A percentile compares a stretch with the other conserved stretches of the same genome.
Evolutionary conservation across 202 grass and related monocot species (phyloP).

Genomic region (Bolboschoenoplectus hybrid): DNA sequence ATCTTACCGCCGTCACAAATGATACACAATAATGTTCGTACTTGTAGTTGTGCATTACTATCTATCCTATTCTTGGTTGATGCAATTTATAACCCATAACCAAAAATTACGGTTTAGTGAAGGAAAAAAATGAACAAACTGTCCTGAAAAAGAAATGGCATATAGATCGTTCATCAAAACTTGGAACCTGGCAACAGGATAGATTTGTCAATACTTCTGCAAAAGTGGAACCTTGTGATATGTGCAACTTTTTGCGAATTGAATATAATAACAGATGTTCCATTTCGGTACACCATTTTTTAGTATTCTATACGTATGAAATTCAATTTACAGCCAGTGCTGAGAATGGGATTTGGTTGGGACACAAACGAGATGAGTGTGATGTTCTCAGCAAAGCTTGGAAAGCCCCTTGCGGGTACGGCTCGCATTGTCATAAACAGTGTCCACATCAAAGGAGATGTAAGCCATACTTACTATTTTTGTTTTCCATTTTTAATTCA

Average conservation of each 20-base stretch:
- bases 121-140: neutral
- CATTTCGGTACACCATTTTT: neutral
- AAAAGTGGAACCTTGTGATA: neutral
- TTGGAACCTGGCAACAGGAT: slow-evolving; percentile 9
- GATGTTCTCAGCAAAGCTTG: slow-evolving; percentile 82
- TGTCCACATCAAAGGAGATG: slow-evolving; percentile 95
- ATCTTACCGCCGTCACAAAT: neutral
- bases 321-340: slow-evolving; percentile 66
- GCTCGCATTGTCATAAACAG: slow-evolving; percentile 93
- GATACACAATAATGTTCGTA: neutral
- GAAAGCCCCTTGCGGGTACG: slow-evolving; percentile 69
- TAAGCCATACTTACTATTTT: slow-evolving; percentile 46
- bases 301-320: neutral
- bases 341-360: slow-evolving; percentile 94
- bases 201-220: neutral
- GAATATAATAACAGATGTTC: neutral
- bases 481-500: slow-evolving; percentile 39
- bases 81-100: neutral
- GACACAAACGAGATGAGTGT: slow-evolving; percentile 95
- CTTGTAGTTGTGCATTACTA: neutral
- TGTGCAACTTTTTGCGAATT: neutral
- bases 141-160: neutral
- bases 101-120: neutral
- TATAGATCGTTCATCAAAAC: neutral
- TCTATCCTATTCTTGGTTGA: slow-evolving; percentile 2